Evolutionary conservation across 331 rosid genomes (phyloP).

Genomic region (Acacia pycnantha): DNA sequence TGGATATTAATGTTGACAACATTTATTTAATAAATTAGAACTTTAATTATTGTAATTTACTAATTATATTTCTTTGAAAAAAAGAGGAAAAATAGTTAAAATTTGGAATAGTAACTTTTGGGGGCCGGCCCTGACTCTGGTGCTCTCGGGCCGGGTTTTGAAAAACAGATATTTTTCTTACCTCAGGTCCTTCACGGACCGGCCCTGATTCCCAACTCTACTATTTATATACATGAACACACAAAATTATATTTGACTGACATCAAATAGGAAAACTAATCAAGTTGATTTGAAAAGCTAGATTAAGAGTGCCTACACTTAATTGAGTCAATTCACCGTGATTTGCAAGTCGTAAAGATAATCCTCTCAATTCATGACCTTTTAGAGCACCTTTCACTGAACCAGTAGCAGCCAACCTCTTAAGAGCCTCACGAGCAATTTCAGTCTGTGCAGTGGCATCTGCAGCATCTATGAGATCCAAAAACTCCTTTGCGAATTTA

Average conservation of each 20-base stretch:
- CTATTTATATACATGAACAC: background rate
- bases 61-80: no score
- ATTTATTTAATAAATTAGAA: no score
- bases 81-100: no score
- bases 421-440: slow-evolving; percentile 94
- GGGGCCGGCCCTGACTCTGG: no score
- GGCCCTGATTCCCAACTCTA: no score
- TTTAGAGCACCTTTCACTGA: slow-evolving; percentile 92
- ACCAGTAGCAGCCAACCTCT: slow-evolving; percentile 91
- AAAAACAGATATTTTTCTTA: no score
- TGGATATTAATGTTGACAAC: no score
- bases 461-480: slow-evolving; percentile 97
- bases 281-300: slow-evolving; percentile 23
- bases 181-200: no score
- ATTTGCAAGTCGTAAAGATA: slow-evolving; percentile 86
- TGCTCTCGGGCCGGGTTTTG: no score
- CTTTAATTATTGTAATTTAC: no score
- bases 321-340: slow-evolving; percentile 95
- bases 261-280: slow-evolving; percentile 22
- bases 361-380: slow-evolving; percentile 86
- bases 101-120: no score
- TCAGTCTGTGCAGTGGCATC: slow-evolving; percentile 98
- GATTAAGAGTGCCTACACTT: slow-evolving; percentile 57
- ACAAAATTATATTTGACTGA: slow-evolving; percentile 1
- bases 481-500: slow-evolving; percentile 84